Evolutionary conservation across 1,284 basidiomycete genomes (phyloP).

Genomic region (Tetrapyrgos nigripes): DNA sequence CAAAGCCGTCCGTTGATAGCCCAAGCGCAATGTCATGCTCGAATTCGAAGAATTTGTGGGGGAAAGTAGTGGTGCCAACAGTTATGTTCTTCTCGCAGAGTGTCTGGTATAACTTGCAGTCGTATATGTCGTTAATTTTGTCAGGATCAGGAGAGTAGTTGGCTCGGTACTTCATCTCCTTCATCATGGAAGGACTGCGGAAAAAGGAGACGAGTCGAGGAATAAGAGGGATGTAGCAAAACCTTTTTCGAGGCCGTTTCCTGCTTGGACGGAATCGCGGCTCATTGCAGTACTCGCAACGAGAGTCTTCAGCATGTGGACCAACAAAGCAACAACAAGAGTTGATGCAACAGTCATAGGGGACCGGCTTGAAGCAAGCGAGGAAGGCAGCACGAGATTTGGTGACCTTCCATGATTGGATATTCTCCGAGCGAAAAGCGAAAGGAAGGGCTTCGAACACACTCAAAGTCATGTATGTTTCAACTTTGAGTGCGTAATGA

Average conservation of each 20-base stretch:
- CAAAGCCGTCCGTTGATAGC: constrained; percentile 42
- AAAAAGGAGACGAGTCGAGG: constrained; percentile 18
- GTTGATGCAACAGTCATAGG: too few species aligned
- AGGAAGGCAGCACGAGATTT: too few species aligned
- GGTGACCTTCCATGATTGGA: constrained; percentile 17
- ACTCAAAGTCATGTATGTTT: constrained; percentile 20
- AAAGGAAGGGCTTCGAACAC: constrained; percentile 22
- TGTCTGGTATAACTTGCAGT: too few species aligned
- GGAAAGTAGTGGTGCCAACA: constrained; percentile 20
- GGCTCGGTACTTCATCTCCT: constrained; percentile 18
- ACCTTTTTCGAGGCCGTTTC: constrained; percentile 20
- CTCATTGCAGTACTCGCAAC: constrained; percentile 25
- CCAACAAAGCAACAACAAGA: too few species aligned
- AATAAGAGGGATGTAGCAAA: constrained; percentile 30
- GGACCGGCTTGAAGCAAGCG: too few species aligned
- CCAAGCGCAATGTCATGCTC: constrained; percentile 39
- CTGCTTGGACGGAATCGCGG: constrained; percentile 19
- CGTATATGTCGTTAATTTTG: constrained; percentile 37
- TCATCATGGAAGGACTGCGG: constrained; percentile 8
- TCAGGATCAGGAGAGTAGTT: constrained; percentile 18
- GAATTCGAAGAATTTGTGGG: constrained; percentile 33
- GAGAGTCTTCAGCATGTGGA: background rate
- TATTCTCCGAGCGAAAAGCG: constrained; percentile 17
- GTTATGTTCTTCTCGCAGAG: constrained; percentile 17
- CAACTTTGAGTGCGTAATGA: constrained; percentile 25